Evolutionary conservation across 257 asterid species (phyloP), one percentile per base, ranked within the genome.

Genomic region (Anisodus acutangulus): DNA sequence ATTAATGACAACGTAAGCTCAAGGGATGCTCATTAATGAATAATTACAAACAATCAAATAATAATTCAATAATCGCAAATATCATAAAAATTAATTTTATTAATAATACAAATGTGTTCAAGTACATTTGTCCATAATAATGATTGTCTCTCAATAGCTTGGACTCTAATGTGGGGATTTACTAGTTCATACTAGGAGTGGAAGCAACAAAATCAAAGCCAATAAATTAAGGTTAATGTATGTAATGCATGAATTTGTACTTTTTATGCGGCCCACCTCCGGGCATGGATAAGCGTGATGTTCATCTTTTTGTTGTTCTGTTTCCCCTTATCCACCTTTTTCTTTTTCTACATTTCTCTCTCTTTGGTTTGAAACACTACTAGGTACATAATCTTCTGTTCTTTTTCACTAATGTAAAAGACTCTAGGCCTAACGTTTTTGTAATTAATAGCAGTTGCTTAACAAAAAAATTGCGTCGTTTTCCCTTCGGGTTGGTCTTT

Each of bases 221-320:
- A 69, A 39, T 13, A 70, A 41, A 39, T 51, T 70, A 17, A 69
- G 31, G 15, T 7, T 68, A 39, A 69, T 69, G 6, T 15, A n/a
- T 39, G 35, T 41, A 17, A 16, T 41, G 54, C 37, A 71, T 43
- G 57, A 71, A 43, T 17, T 41, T 41, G 79, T 41, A 35, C 37
- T 43, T 71, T 43, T 71, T 3, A 71, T 43, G 79, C 57, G 79
- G 35, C 79, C 79, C 58, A 71, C 37, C 57, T 43, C 57, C 2
- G 79, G 57, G 57, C 79, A 43, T 45, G 79, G 39, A 71, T 71
- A 43, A 71, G 79, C 55, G 78, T 69, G 78, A 69, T 69, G 78
- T 39, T 69, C 8, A 16, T 39, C 78, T 69, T 69, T 69, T 69
- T 69, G 26, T 26, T 8, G 16, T 16, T 69, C 54, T 39, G 53